A percentile compares a stretch with the other conserved stretches of the same genome.
Conservation (phyloP, 2,329 filamentous ascomycete species). For the Neofusicoccum ribis region DNA sequence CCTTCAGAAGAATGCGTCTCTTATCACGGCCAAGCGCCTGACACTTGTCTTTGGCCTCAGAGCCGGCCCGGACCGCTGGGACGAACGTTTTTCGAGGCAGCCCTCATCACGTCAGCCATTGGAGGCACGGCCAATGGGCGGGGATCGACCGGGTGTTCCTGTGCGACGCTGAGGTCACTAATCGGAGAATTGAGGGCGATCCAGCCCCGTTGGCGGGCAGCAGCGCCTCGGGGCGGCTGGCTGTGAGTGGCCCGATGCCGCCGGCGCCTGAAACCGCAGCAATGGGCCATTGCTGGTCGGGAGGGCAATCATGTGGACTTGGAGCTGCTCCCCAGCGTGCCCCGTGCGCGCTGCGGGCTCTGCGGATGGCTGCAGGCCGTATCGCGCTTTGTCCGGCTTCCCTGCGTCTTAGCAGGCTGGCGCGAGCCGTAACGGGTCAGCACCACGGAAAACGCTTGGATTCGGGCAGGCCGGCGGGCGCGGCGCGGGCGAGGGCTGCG, state of each 20-base stretch:
- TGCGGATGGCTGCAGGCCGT: slow-evolving; percentile 20
- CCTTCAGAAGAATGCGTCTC: slow-evolving; percentile 14
- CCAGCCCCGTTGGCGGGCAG: slow-evolving; percentile 11
- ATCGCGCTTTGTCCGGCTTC: slow-evolving; percentile 14
- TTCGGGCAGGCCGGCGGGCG: background rate
- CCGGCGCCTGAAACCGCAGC: slow-evolving; percentile 20
- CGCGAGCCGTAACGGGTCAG: slow-evolving; percentile 17
- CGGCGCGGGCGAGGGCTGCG: background rate
- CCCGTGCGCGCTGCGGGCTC: slow-evolving; percentile 15
- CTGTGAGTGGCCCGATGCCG: slow-evolving; percentile 18
- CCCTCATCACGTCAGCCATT: slow-evolving; percentile 17
- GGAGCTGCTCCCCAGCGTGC: background rate
- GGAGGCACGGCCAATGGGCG: slow-evolving; percentile 13
- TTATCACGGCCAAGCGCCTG: slow-evolving; percentile 18
- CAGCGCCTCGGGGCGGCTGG: background rate
- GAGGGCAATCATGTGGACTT: slow-evolving; percentile 17
- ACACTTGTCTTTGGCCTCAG: slow-evolving; percentile 21
- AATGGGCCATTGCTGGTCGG: slow-evolving; percentile 6
- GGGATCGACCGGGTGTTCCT: slow-evolving; percentile 7
- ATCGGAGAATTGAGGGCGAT: slow-evolving; percentile 21
- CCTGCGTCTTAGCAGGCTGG: slow-evolving; percentile 18
- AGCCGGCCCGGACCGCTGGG: slow-evolving; percentile 21
- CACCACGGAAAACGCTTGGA: slow-evolving; percentile 20
- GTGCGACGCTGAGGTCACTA: slow-evolving; percentile 20
- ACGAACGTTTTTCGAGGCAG: slow-evolving; percentile 20